Conservation (phyloP, 345 rosid genomes). For the Brassica incana region DNA sequence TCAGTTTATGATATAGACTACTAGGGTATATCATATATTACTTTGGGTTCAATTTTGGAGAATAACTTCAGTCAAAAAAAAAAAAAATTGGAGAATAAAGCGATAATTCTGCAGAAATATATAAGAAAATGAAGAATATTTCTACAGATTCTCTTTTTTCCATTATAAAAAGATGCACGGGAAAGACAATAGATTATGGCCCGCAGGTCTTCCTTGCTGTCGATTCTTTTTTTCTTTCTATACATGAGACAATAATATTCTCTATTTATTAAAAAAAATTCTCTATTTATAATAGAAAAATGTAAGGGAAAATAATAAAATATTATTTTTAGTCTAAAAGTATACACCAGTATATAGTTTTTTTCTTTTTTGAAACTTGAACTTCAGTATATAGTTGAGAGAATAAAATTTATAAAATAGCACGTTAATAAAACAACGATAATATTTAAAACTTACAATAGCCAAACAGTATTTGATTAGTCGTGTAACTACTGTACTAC, state of each 20-base stretch:
- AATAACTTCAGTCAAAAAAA: no score
- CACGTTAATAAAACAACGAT: no score
- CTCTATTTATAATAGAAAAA: not conserved
- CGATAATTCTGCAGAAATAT: not conserved
- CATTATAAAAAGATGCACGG: conserved; percentile 26
- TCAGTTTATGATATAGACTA: not conserved
- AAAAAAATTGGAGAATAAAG: no score
- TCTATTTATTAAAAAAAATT: not conserved
- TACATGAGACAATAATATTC: conserved; percentile 16
- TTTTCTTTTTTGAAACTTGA: no score
- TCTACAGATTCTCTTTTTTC: not conserved
- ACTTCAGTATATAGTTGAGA: no score
- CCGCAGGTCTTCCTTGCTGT: conserved; percentile 30
- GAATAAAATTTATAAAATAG: no score
- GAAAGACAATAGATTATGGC: conserved; percentile 29
- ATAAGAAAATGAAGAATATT: conserved; percentile 3
- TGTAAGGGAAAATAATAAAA: not conserved
- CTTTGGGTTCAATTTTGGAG: conserved; percentile 9
- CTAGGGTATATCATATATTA: not conserved
- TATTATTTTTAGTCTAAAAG: not conserved
- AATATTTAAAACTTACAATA: no score
- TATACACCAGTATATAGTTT: not conserved
- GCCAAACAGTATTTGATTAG: not conserved
- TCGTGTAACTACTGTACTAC: not conserved
- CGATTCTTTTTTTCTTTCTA: conserved; percentile 16